Evolutionary conservation across 169 alveolate species (phyloP), one percentile per base, ranked within the genome.

Genomic region (Plasmodium knowlesi): DNA sequence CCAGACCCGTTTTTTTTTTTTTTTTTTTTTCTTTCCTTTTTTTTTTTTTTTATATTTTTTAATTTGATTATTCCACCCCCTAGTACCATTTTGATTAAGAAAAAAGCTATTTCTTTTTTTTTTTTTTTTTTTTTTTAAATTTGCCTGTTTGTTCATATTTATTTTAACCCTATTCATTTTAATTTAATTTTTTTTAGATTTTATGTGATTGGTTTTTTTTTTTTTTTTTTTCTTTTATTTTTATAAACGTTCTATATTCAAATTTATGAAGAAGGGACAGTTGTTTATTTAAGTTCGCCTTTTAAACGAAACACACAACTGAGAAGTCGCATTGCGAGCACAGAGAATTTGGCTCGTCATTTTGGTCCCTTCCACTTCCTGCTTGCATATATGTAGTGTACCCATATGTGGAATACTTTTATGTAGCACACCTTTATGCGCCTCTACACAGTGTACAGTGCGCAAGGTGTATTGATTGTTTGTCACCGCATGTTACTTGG

Each of bases 271-370:
- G n/a, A 25, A 30, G 37, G 2, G 76, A 6, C 10, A 0, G 76
- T 67, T 67, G 30, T 67, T 67, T 1, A 67, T 67, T 67, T 67
- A 67, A 6, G 37, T 67, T 67, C 19, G 9, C 25, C 16, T 28
- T 67, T 67, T 67, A 67, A 67, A 67, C 41, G n/a, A 67, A 67
- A 67, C 76, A 67, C 76, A 67, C 76, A 67, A 67, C 76, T n/a
- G 39, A 67, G 16, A 67, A 2, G 76, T 67, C 37, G 37, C 76
- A 22, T 9, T 28, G 37, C 16, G 76, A 19, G 30, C 76, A 25
- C 37, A 10, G 37, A 67, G 1, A 19, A 8, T 67, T 67, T 67
- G 76, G 37, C 76, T 67, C 37, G 39, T 67, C 76, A 67, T 22
- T 67, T 67, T 67, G 61, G 61, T 43, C 54, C n/a, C 54, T n/a